Base-by-base conservation (phyloP, 2,329 filamentous ascomycete species). In the Pezizomycotina sp. region DNA sequence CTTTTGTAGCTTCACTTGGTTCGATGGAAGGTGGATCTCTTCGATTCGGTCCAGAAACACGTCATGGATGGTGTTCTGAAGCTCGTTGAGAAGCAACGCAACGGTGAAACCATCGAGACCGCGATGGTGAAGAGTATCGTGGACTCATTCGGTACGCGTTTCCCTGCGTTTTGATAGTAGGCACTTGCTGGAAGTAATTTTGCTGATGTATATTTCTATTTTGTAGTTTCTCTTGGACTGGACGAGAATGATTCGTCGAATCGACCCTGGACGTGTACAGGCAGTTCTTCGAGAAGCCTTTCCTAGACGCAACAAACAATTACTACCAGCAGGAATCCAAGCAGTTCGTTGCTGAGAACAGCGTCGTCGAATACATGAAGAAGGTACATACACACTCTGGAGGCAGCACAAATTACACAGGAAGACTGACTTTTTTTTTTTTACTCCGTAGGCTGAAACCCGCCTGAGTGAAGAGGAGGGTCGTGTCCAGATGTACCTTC, bases 281-380 rank as follows among this genome's bases (percentile, higher is more conserved):
- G 50, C 75, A 68, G 56, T 79, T 83, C 60, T 98, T 98, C 54
- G 86, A 98, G 61, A 72, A 70, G 52, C 89, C 91, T 0, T 98
- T 93, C 66, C 68, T 98, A 34, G 66, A 68, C 4, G 81, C 83
- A 3, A 98, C 89, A 6, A 72, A 70, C 50, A 62, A 66, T 19
- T 98, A 92, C 61, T 98, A 98, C 57, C 68, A 82, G 50, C 74
- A 77, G 28, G 91, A 98, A 57, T 95, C 89, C 13, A 81, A 82
- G 51, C 77, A 83, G 46, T 98, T 98, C 55, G 73, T 98, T 21
- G 80, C 83, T 7, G 86, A 95, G 58, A 98, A 98, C 56, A 92
- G 79, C 46, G 83, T 98, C 3, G 84, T 98, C 21, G 89, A 98
- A 55, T 98, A 95, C 61, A 95, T 98, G 89, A 95, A 95, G 66